Conservation (phyloP, 352 stramenopile genomes). For the Phytophthora macrochlamydospora region DNA sequence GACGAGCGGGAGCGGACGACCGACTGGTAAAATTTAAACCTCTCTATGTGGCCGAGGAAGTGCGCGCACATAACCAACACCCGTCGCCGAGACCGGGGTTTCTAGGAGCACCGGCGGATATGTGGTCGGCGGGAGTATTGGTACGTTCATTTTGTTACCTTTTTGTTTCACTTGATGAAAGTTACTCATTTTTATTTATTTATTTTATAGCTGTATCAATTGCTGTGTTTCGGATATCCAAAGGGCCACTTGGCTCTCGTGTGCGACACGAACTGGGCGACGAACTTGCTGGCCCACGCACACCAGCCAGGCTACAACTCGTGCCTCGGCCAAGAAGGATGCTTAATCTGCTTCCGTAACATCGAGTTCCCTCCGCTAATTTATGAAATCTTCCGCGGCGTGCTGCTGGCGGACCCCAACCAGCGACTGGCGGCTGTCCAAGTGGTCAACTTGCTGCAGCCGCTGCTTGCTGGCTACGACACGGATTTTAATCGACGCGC, state of each 20-base stretch:
- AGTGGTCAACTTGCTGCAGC: slow-evolving; percentile 56
- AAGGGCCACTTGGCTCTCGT: slow-evolving; percentile 78
- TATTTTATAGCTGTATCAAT: slow-evolving; percentile 67
- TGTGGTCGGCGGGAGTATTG: slow-evolving; percentile 81
- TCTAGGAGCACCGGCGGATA: slow-evolving; percentile 70
- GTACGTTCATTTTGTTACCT: slow-evolving; percentile 38
- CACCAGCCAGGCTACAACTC: slow-evolving; percentile 34
- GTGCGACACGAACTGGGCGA: slow-evolving; percentile 76
- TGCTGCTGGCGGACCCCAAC: slow-evolving; percentile 58
- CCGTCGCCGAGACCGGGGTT: slow-evolving; percentile 63
- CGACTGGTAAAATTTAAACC: slow-evolving; percentile 83
- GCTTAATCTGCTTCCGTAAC: slow-evolving; percentile 80
- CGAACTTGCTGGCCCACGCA: slow-evolving; percentile 72
- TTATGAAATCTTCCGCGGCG: slow-evolving; percentile 73
- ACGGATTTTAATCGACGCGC: slow-evolving; percentile 54
- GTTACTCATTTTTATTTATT: slow-evolving; percentile 15
- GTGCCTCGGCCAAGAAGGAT: slow-evolving; percentile 67
- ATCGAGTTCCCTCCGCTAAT: slow-evolving; percentile 78
- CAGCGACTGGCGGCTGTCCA: slow-evolving; percentile 63
- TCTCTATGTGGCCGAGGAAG: slow-evolving; percentile 73
- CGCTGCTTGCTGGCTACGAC: slow-evolving; percentile 67
- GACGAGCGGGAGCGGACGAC: slow-evolving; percentile 53
- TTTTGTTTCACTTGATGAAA: neutral
- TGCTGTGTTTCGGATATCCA: slow-evolving; percentile 83
- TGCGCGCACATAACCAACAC: slow-evolving; percentile 68